Percentiles rank a stretch among this genome's conserved stretches.
These are phyloP conservation scores for Boletus barrowsii DNA, from an alignment of 768 basidiomycete genomes.

Conservation along the genomic window DNA sequence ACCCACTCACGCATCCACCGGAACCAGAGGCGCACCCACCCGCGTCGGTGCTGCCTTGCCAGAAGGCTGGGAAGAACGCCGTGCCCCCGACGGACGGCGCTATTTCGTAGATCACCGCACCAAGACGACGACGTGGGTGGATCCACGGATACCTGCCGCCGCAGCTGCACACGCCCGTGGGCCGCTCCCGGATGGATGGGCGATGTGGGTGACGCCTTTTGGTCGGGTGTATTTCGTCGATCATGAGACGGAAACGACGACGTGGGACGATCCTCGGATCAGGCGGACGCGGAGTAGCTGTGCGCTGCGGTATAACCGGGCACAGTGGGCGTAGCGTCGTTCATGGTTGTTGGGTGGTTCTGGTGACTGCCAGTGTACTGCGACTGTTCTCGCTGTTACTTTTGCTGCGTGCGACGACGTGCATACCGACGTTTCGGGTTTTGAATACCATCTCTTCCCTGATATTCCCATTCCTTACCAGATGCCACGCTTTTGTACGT, in stretches of 20 bases:
- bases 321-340: too few relatives aligned
- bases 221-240: constrained; percentile 89
- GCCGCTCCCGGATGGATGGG: constrained; percentile 86
- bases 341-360: too few relatives aligned
- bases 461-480: too few relatives aligned
- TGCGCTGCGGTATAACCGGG: too few relatives aligned
- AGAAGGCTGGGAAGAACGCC: constrained; percentile 86
- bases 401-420: too few relatives aligned
- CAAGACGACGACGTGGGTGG: constrained; percentile 86
- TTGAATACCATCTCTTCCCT: too few relatives aligned
- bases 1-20: too few relatives aligned
- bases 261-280: constrained; percentile 87
- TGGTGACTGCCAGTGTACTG: too few relatives aligned
- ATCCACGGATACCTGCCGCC: constrained; percentile 60
- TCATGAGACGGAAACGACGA: constrained; percentile 83
- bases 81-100: constrained; percentile 76
- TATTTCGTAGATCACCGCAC: constrained; percentile 75
- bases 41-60: constrained; percentile 46
- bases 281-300: neutral
- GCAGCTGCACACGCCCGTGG: constrained; percentile 52
- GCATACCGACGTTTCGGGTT: too few relatives aligned
- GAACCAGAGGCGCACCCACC: too few relatives aligned
- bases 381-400: too few relatives aligned
- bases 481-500: too few relatives aligned
- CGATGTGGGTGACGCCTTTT: constrained; percentile 84